phyloP scores from a whole-genome alignment of 2,329 filamentous ascomycete species.

The Beauveria caledonica region DNA sequence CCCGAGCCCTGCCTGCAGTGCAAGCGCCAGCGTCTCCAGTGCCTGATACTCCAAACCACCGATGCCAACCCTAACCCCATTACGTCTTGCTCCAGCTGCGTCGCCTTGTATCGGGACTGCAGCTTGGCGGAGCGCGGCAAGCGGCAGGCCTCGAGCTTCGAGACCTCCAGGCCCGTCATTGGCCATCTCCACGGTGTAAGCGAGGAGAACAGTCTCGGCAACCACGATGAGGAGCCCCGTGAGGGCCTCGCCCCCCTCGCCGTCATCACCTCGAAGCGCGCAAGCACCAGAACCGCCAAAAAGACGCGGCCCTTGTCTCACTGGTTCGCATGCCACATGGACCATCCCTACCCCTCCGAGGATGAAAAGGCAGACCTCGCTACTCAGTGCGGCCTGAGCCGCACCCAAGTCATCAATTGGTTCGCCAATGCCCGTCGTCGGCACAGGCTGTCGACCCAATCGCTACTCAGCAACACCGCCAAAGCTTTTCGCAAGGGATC shows the following conservation, averaged over 20 bases:
- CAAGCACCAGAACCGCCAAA: constrained; percentile 33
- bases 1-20: constrained; percentile 37
- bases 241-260: constrained; percentile 3
- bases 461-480: constrained; percentile 18
- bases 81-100: constrained; percentile 40
- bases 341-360: constrained; percentile 40
- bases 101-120: constrained; percentile 41
- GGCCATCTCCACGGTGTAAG: constrained; percentile 40
- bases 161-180: constrained; percentile 38
- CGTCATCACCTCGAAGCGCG: constrained; percentile 21
- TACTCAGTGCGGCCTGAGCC: constrained; percentile 35
- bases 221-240: background rate
- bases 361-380: constrained; percentile 34
- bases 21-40: constrained; percentile 35
- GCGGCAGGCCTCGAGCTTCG: constrained; percentile 35
- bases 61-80: constrained; percentile 40
- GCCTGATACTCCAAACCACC: constrained; percentile 38
- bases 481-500: constrained; percentile 30
- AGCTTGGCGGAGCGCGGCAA: constrained; percentile 38
- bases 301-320: constrained; percentile 37
- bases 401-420: constrained; percentile 39
- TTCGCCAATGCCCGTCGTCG: constrained; percentile 43
- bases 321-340: constrained; percentile 37
- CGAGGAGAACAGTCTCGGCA: constrained; percentile 24
- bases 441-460: constrained; percentile 29